Evolutionary conservation across 305 asterid genomes (phyloP).

Genomic region (Fraxinus dipetala): DNA sequence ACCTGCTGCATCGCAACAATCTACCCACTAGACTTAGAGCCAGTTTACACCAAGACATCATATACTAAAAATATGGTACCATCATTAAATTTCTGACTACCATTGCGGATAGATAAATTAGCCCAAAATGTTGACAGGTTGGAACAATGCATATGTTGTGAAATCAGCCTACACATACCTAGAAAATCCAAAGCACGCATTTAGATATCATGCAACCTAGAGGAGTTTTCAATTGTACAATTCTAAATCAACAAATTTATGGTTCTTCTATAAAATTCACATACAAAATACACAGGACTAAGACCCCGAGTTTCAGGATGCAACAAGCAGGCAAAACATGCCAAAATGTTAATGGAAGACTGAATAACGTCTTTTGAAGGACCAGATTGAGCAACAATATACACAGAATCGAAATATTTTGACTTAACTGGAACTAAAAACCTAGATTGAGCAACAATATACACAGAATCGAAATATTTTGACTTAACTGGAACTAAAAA

Average conservation of each 20-base stretch:
- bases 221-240: not conserved
- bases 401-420: not conserved
- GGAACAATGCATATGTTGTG: not conserved
- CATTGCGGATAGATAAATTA: not conserved
- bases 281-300: not conserved
- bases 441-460: not conserved
- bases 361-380: not conserved
- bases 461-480: not conserved
- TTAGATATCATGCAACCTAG: not conserved
- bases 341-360: not conserved
- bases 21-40: not conserved
- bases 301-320: not conserved
- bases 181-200: not conserved
- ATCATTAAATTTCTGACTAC: not conserved
- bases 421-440: not conserved
- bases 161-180: not conserved
- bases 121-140: not conserved
- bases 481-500: not conserved
- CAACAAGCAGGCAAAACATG: not conserved
- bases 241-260: not conserved
- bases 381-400: not conserved
- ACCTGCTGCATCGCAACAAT: not conserved
- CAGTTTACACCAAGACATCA: not conserved
- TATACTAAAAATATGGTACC: not conserved
- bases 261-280: not conserved